Conservation (phyloP, 371 early-diverging fungal genomes). For the Apophysomyces ossiformis region DNA sequence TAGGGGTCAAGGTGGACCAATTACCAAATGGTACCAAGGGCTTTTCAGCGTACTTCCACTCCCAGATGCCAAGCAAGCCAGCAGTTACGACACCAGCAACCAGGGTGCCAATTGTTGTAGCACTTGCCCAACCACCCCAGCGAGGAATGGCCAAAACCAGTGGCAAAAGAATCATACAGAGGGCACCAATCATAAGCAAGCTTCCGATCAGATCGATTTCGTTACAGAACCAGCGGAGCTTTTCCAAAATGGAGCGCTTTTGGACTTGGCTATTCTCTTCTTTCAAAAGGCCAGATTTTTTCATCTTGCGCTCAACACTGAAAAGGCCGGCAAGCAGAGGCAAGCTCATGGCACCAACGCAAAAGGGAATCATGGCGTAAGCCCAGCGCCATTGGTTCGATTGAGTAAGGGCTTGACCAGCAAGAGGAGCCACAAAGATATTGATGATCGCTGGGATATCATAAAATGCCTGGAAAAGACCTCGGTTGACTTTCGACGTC, state of each 20-base stretch:
- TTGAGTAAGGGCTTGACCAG: constrained; percentile 23
- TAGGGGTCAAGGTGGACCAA: constrained; percentile 42
- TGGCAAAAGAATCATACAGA: constrained; percentile 46
- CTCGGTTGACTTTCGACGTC: constrained; percentile 25
- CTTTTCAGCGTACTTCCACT: constrained; percentile 33
- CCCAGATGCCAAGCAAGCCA: constrained; percentile 39
- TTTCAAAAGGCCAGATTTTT: constrained; percentile 13
- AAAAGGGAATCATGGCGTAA: constrained; percentile 26
- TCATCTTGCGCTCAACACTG: constrained; percentile 28
- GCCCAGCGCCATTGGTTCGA: constrained; percentile 27
- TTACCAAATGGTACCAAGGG: constrained; percentile 48
- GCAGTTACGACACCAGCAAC: constrained; percentile 29
- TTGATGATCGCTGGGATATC: constrained; percentile 44
- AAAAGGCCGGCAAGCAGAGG: constrained; percentile 39
- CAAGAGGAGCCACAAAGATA: constrained; percentile 32
- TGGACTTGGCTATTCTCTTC: constrained; percentile 13
- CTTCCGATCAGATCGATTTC: constrained; percentile 51
- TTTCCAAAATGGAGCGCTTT: constrained; percentile 1
- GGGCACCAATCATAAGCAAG: constrained; percentile 38
- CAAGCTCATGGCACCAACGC: constrained; percentile 31
- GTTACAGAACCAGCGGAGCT: constrained; percentile 31
- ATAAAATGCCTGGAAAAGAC: constrained; percentile 37
- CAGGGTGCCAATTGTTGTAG: constrained; percentile 34
- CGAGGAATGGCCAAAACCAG: constrained; percentile 40
- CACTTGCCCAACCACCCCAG: constrained; percentile 45